Percentiles rank a stretch among this genome's conserved stretches.
Conservation (phyloP, 495 filamentous ascomycete species). For the Chaetomium tenue region DNA sequence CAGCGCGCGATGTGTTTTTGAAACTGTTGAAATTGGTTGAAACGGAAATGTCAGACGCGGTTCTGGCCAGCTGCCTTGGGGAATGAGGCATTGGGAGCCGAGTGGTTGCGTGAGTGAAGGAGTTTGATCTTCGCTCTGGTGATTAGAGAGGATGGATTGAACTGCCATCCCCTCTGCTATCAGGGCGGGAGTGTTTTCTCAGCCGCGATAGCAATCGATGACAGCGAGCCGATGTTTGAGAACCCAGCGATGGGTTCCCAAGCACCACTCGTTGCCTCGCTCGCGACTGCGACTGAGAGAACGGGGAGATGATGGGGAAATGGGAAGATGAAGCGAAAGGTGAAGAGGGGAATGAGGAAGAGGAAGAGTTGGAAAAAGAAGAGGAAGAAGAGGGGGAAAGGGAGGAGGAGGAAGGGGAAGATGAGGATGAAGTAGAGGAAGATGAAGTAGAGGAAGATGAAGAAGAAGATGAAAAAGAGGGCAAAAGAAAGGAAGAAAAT, state of each 20-base stretch:
- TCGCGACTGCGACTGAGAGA: not conserved
- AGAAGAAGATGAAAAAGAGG: not conserved
- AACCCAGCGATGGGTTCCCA: not conserved
- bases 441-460: not conserved
- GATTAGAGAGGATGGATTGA: slow-evolving; percentile 4
- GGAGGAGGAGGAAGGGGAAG: not conserved
- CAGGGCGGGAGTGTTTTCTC: not conserved
- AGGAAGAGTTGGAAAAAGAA: not conserved
- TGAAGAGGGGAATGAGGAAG: too few relatives aligned
- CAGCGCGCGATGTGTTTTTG: not conserved
- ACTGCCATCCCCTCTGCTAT: not conserved
- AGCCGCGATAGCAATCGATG: slow-evolving; percentile 1
- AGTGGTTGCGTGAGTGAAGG: not conserved
- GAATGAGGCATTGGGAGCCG: not conserved
- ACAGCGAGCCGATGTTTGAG: not conserved
- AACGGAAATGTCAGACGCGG: slow-evolving; percentile 3
- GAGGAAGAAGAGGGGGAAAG: not conserved
- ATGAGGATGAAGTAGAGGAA: not conserved
- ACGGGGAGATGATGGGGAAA: not conserved
- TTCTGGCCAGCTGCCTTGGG: not conserved
- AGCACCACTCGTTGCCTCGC: slow-evolving; percentile 2
- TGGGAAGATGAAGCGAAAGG: too few relatives aligned
- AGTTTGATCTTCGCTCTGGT: not conserved
- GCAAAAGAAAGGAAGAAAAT: not conserved
- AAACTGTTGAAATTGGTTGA: slow-evolving; percentile 1